Conservation (phyloP, 768 basidiomycete genomes). For the Tylopilus sp. region DNA sequence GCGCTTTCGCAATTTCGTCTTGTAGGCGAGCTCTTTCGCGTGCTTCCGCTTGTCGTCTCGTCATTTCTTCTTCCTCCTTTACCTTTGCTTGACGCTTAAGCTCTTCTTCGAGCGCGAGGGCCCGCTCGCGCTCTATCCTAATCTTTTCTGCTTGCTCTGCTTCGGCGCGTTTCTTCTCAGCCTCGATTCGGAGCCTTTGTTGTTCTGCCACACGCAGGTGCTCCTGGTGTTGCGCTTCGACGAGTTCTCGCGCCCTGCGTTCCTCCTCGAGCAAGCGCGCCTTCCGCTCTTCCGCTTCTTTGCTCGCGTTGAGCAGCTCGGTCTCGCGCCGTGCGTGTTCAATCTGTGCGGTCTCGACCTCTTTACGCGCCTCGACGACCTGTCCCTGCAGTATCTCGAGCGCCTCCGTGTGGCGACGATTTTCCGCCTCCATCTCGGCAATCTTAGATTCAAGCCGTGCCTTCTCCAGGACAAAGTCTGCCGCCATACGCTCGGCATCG, state of each 20-base stretch:
- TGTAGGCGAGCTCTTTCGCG: slow-evolving; percentile 29
- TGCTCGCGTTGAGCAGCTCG: slow-evolving; percentile 24
- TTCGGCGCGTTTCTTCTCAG: slow-evolving; percentile 19
- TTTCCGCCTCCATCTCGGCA: slow-evolving; percentile 26
- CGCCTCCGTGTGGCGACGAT: slow-evolving; percentile 12
- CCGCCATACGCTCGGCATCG: slow-evolving; percentile 39
- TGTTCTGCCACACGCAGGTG: slow-evolving; percentile 27
- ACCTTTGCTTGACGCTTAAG: slow-evolving; percentile 25
- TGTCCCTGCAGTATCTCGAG: slow-evolving; percentile 28
- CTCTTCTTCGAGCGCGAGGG: slow-evolving; percentile 29
- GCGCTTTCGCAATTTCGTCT: slow-evolving; percentile 26
- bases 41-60: slow-evolving; percentile 23
- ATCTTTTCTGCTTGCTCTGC: slow-evolving; percentile 27
- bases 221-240: slow-evolving; percentile 29
- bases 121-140: slow-evolving; percentile 26
- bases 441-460: slow-evolving; percentile 29
- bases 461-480: slow-evolving; percentile 39
- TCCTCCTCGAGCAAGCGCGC: slow-evolving; percentile 31
- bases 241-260: slow-evolving; percentile 24
- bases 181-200: slow-evolving; percentile 25
- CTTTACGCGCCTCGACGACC: slow-evolving; percentile 24
- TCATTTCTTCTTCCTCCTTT: slow-evolving; percentile 25
- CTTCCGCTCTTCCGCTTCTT: slow-evolving; percentile 28
- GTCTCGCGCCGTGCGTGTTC: slow-evolving; percentile 27
- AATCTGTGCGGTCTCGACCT: slow-evolving; percentile 27